phyloP scores from a whole-genome alignment of 768 basidiomycete genomes.

The Kwoniella mangroviensis region DNA sequence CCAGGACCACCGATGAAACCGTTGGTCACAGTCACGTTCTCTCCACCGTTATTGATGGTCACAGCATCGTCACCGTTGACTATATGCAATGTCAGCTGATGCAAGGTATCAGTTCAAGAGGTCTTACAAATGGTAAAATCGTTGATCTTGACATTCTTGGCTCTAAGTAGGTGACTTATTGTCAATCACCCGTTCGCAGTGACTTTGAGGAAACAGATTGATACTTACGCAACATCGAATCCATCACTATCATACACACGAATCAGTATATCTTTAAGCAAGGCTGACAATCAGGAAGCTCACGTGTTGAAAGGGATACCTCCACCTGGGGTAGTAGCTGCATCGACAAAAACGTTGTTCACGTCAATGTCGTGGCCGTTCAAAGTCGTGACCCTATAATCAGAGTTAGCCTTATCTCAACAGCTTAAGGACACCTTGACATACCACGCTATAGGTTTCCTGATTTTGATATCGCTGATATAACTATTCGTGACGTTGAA shows the following conservation, averaged over 20 bases:
- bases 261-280: too few species aligned
- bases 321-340: constrained; percentile 22
- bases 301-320: constrained; percentile 49
- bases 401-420: not conserved
- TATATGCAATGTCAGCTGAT: not conserved
- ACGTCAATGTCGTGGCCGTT: constrained; percentile 47
- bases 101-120: not conserved
- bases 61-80: constrained; percentile 64
- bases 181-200: not conserved
- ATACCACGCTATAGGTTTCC: constrained; percentile 64
- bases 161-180: constrained; percentile 5
- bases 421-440: not conserved
- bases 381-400: constrained; percentile 47
- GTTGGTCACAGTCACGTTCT: constrained; percentile 62
- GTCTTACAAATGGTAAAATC: constrained; percentile 56
- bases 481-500: constrained; percentile 63
- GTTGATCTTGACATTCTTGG: constrained; percentile 42
- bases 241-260: constrained; percentile 30
- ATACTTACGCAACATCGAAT: constrained; percentile 37
- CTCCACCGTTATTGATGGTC: constrained; percentile 62
- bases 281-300: not conserved
- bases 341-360: constrained; percentile 40
- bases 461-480: constrained; percentile 60
- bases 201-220: not conserved
- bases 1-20: constrained; percentile 62